phyloP scores from a whole-genome alignment of 805 yeast species.

The Pichia eremophila region DNA sequence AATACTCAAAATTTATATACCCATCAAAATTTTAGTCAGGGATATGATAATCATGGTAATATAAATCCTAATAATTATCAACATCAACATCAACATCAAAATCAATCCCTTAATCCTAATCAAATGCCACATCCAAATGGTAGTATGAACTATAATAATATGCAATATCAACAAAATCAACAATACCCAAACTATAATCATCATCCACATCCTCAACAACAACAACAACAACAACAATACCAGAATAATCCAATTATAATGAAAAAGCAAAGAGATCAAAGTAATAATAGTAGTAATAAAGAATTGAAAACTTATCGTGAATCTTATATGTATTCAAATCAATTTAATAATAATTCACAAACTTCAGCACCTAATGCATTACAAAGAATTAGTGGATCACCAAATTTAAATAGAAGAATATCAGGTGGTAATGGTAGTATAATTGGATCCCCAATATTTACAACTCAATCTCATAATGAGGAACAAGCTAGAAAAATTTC shows the following conservation, averaged over 20 bases:
- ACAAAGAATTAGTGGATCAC: slow-evolving; percentile 1
- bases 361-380: neutral
- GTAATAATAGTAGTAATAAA: neutral
- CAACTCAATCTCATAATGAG: slow-evolving; percentile 3
- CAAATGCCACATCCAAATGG: too few relatives aligned
- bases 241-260: neutral
- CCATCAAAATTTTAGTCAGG: neutral
- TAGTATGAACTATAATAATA: neutral
- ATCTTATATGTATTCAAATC: slow-evolving; percentile 7
- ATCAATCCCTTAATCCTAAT: too few relatives aligned
- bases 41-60: neutral
- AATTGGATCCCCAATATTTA: slow-evolving; percentile 17
- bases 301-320: neutral
- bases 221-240: neutral
- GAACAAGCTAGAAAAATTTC: slow-evolving; percentile 13
- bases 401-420: slow-evolving; percentile 5
- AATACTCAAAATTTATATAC: neutral
- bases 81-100: neutral
- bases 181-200: slow-evolving; percentile 6
- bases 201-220: slow-evolving; percentile 4
- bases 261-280: neutral
- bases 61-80: neutral
- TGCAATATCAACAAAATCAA: slow-evolving; percentile 3
- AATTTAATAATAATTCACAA: neutral
- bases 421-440: slow-evolving; percentile 8